phyloP scores from a whole-genome alignment of 371 early-diverging fungal genomes.

The Syncephalastrum monosporum region DNA sequence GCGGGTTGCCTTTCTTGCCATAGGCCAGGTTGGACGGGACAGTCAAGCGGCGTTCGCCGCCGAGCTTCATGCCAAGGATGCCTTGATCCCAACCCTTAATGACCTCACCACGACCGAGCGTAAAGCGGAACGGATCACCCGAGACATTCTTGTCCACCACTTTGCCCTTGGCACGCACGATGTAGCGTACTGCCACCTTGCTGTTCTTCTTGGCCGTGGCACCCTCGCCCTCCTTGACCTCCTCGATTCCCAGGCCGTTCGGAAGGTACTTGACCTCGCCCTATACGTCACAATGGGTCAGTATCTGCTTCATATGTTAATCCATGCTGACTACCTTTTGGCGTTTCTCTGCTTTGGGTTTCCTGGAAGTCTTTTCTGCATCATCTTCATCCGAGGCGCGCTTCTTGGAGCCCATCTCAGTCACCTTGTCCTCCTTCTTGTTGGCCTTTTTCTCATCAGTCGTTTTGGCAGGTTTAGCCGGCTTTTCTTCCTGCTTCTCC shows the following conservation, averaged over 20 bases:
- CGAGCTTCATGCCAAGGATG: slow-evolving; percentile 87
- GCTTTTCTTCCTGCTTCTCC: slow-evolving; percentile 13
- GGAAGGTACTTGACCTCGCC: slow-evolving; percentile 14
- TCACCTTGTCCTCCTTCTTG: neutral
- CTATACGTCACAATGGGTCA: neutral
- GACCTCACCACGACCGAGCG: slow-evolving; percentile 88
- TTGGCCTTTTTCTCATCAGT: slow-evolving; percentile 6
- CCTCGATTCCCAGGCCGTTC: slow-evolving; percentile 79
- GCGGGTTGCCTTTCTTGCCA: slow-evolving; percentile 83
- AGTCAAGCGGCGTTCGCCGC: slow-evolving; percentile 86
- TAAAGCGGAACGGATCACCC: slow-evolving; percentile 90
- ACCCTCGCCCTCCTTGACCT: slow-evolving; percentile 75
- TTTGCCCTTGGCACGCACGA: slow-evolving; percentile 87
- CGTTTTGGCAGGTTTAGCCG: slow-evolving; percentile 6
- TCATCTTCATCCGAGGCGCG: neutral
- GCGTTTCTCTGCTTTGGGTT: slow-evolving; percentile 2
- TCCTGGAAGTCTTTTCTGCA: neutral
- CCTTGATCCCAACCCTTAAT: slow-evolving; percentile 96
- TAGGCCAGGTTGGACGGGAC: slow-evolving; percentile 89
- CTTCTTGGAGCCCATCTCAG: neutral
- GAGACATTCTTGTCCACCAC: slow-evolving; percentile 91
- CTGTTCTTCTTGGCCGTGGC: slow-evolving; percentile 77
- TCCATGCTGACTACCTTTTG: neutral
- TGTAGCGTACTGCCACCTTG: slow-evolving; percentile 84
- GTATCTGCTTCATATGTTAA: neutral